Evolutionary conservation across 2,329 filamentous ascomycete species (phyloP), one percentile per base, ranked within the genome.

Genomic region (Pseudohalonectria lignicola): DNA sequence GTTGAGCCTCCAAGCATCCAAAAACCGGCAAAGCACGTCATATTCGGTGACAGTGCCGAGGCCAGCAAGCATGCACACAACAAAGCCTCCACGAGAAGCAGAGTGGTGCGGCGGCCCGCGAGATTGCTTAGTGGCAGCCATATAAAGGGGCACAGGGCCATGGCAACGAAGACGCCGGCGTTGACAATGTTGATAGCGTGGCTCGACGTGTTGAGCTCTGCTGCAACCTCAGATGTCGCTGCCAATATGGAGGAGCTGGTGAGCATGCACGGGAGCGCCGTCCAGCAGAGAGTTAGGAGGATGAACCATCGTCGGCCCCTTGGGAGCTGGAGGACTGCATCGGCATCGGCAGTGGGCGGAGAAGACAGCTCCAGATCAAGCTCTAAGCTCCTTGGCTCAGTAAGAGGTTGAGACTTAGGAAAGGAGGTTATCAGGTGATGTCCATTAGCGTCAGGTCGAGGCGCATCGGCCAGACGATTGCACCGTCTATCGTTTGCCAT

Each of bases 181-280:
- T 88, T 90, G 51, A 73, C 79, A 32, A 82, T 57, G 51, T 85
- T 84, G 53, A 88, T 77, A 40, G 86, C 70, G 9, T 71, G 72
- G 5, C 78, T 79, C 0, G 73, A 81, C 0, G 79, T 85, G 29
- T 63, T 45, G 52, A 74, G 86, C 7, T 74, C 76, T 4, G 53
- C 54, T 2, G 82, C 81, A 5, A 90, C 77, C 54, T 90, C 83
- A 2, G 83, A 82, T 1, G 82, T 74, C 2, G 82, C 84, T 1
- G 82, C 71, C 11, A 90, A 59, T 8, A 88, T 75, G 1, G 79
- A 79, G 0, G 83, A 88, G 29, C 77, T 84, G 32, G 25, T 29
- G 11, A 31, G 25, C 16, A 20, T 25, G 16, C 18, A 18, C 15
- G 38, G 38, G 32, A 30, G 28, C 10, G 26, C 18, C 5, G 18